phyloP scores from a whole-genome alignment of 2,329 filamentous ascomycete species.

The Ophiostoma perfectum region DNA sequence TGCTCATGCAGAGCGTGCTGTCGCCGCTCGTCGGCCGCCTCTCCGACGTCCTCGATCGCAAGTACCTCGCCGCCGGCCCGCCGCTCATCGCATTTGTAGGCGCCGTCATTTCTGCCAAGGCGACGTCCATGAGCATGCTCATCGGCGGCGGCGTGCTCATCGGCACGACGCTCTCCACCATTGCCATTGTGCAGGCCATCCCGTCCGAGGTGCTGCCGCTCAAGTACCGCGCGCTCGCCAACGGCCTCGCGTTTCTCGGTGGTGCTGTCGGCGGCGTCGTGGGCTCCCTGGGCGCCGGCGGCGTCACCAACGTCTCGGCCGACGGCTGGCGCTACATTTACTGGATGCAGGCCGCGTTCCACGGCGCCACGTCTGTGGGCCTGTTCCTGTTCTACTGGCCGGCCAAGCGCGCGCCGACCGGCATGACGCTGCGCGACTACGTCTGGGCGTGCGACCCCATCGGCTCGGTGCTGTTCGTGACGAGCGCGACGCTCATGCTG shows the following conservation, averaged over 20 bases:
- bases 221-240: conserved; percentile 52
- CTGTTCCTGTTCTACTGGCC: conserved; percentile 46
- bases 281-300: conserved; percentile 47
- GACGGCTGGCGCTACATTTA: conserved; percentile 53
- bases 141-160: conserved; percentile 55
- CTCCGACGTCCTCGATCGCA: conserved; percentile 52
- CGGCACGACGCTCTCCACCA: conserved; percentile 48
- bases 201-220: conserved; percentile 52
- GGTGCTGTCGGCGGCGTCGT: conserved; percentile 48
- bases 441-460: conserved; percentile 46
- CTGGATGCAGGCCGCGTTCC: conserved; percentile 54
- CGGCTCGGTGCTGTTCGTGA: conserved; percentile 42
- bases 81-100: conserved; percentile 51
- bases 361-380: conserved; percentile 43
- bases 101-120: conserved; percentile 50
- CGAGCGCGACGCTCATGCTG: conserved; percentile 40
- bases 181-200: conserved; percentile 52
- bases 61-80: conserved; percentile 47
- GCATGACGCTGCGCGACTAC: conserved; percentile 36
- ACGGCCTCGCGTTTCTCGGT: conserved; percentile 47
- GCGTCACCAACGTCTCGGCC: conserved; percentile 43
- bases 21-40: conserved; percentile 52
- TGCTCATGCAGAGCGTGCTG: conserved; percentile 53
- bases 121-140: conserved; percentile 50
- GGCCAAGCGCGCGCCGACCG: conserved; percentile 36